Evolutionary conservation across 2,329 filamentous ascomycete species (phyloP), one percentile per base, ranked within the genome.

Genomic region (Epicoccum nigrum): DNA sequence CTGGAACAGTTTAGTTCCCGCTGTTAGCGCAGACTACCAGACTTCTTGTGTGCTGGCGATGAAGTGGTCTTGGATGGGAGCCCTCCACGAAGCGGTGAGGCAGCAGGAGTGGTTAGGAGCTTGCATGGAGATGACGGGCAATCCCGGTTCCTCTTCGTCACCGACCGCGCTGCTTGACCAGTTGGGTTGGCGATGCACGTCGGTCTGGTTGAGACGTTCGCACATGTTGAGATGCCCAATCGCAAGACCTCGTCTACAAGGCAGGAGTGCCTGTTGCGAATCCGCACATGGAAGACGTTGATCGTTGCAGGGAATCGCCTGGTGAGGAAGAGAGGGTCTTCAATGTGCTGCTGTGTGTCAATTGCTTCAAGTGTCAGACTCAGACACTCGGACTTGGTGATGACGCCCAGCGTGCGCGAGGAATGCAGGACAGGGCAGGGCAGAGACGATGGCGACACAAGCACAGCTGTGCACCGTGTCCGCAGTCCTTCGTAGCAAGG

Each of bases 91-190:
- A 58, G 60, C 60, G 63, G 60, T 64, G 62, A 61, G 51, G 54
- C 35, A 53, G 45, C 41, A 9, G 46, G 37, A 51, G 51, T 43
- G 44, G 43, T 45, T 33, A 39, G 35, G 40, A 41, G 37, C 27
- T 34, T 32, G 51, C 51, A 54, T 43, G 42, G 25, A 44, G 43
- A 32, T 52, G 30, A 58, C 60, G 63, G 64, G 58, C 64, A 53
- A 57, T 55, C 45, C 64, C 63, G 66, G 66, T 59, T 60, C 56
- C 53, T 57, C 33, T 40, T 55, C 49, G 60, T 51, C 42, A 23
- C 31, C 25, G 13, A 20, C 43, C 16, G 38, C 42, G 32, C 25
- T 43, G 35, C 1, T 37, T 46, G 32, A 33, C 42, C 42, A 51
- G n/a, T 33, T 59, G 54, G 35, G 40, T 8, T 30, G 34, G 27